phyloP scores from a whole-genome alignment of 2,329 filamentous ascomycete species.

The Lasiodiplodia theobromae region DNA sequence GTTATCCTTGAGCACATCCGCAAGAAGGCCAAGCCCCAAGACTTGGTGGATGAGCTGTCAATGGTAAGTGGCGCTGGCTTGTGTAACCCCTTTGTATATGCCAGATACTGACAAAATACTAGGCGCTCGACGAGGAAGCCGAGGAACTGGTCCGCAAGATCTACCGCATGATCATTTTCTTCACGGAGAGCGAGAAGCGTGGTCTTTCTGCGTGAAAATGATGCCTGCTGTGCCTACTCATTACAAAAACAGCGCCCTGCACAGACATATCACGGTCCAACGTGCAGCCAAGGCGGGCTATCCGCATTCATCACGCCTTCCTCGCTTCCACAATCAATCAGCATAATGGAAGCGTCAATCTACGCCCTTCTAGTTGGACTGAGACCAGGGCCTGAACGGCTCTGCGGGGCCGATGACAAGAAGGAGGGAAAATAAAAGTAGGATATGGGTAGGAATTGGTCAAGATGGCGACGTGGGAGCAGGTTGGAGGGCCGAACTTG shows the following conservation, averaged over 20 bases:
- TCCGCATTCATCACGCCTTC: neutral
- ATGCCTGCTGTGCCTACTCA: slow-evolving; percentile 57
- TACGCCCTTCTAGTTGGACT: neutral
- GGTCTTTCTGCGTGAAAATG: slow-evolving; percentile 17
- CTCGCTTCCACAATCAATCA: neutral
- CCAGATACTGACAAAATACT: slow-evolving; percentile 43
- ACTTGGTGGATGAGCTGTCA: slow-evolving; percentile 83
- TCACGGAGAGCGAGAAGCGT: slow-evolving; percentile 28
- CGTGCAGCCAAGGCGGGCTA: no score
- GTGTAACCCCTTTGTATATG: neutral
- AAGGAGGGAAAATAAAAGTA: neutral
- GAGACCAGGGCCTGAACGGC: neutral
- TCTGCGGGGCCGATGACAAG: neutral
- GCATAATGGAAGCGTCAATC: neutral
- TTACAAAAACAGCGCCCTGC: neutral
- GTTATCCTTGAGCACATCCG: slow-evolving; percentile 88
- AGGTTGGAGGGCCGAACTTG: slow-evolving; percentile 6
- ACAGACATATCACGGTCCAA: neutral
- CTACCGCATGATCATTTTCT: slow-evolving; percentile 73
- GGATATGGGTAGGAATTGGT: neutral
- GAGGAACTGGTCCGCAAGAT: slow-evolving; percentile 94
- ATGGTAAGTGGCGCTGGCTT: slow-evolving; percentile 64
- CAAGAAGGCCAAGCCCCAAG: slow-evolving; percentile 75
- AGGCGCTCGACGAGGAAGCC: slow-evolving; percentile 93
- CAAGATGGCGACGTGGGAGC: neutral